Base-by-base conservation (phyloP, 2,329 filamentous ascomycete species). In the Aspergillus sp. region DNA sequence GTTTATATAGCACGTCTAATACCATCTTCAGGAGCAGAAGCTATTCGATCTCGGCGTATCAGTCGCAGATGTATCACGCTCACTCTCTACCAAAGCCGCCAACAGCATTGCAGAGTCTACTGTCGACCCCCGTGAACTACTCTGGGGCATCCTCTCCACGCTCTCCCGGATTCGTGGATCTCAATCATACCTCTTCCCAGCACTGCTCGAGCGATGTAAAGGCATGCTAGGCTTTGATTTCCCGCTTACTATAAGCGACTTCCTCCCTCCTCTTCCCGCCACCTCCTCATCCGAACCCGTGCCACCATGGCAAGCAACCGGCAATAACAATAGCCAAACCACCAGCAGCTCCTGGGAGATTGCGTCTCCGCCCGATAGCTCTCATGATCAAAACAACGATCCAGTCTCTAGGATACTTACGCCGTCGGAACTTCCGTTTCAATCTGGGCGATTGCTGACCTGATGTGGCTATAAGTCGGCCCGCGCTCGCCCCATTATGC, bases 121-220 rank as follows among this genome's bases (percentile, higher is more conserved):
- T 4, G 55, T 72, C 55, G 69, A 73, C 37, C 68, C 70, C 11
- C 69, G 69, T 21, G 68, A 76, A 43, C 66, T 76, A 14, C 67
- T 76, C 21, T 75, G 73, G 71, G 73, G 72, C 7, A 73, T 76
- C n/a, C 63, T 75, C 15, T 70, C 68, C 46, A 73, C 70, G 3
- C 65, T 75, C 4, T 72, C 70, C 21, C 70, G 71, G 19, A 76
- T 75, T 45, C 71, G 73, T n/a, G 73, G 73, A 24, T 74, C 73
- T 19, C 69, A 70, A 15, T 75, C 73, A 0, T 73, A 75, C 56
- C 66, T 75, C 17, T 73, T 75, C 41, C 72, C 73, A 0, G 40
- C 65, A 3, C 59, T 75, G 1, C 46, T 75, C 4, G 68, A 73
- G 23, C 70, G 69, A 19, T 72, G 68, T 47, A 70, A 70, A 31